These are phyloP conservation scores for Nematodospora valgi DNA, from an alignment of 805 yeast species.

Conservation along the genomic window DNA sequence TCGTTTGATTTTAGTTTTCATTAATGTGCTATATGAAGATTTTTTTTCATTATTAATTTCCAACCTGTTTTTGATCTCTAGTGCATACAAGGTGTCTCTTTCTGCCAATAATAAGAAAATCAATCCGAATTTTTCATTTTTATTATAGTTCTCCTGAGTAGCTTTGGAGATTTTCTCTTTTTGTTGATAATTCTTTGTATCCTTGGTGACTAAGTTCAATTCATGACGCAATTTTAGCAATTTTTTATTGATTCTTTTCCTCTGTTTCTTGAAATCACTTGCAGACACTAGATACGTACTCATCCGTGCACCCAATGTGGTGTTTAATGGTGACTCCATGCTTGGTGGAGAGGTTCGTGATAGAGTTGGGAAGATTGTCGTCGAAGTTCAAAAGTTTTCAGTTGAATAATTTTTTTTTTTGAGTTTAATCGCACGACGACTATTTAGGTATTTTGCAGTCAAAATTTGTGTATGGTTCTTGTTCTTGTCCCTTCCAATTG, in stretches of 20 bases:
- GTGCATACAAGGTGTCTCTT: conserved; percentile 67
- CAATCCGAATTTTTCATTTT: conserved; percentile 51
- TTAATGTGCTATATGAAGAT: conserved; percentile 25
- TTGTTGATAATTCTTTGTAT: conserved; percentile 58
- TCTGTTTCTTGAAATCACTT: conserved; percentile 66
- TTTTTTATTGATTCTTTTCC: conserved; percentile 57
- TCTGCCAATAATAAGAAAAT: conserved; percentile 70
- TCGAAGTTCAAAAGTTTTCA: not conserved
- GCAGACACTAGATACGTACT: conserved; percentile 62
- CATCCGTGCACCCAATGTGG: conserved; percentile 55
- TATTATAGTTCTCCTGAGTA: conserved; percentile 45
- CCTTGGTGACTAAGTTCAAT: conserved; percentile 58
- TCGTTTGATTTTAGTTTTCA: conserved; percentile 65
- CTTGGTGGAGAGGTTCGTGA: not conserved
- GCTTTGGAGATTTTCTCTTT: conserved; percentile 48
- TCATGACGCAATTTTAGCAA: conserved; percentile 64
- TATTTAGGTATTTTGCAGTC: too few species aligned
- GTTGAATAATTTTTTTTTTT: too few species aligned
- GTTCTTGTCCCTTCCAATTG: too few species aligned
- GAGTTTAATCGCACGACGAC: too few species aligned
- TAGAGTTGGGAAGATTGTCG: not conserved
- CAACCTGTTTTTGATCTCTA: conserved; percentile 54
- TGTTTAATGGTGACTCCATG: conserved; percentile 42
- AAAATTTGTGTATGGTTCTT: too few species aligned
- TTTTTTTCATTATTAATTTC: conserved; percentile 50